Conservation (phyloP, 495 filamentous ascomycete species). For the Neurospora discreta region DNA sequence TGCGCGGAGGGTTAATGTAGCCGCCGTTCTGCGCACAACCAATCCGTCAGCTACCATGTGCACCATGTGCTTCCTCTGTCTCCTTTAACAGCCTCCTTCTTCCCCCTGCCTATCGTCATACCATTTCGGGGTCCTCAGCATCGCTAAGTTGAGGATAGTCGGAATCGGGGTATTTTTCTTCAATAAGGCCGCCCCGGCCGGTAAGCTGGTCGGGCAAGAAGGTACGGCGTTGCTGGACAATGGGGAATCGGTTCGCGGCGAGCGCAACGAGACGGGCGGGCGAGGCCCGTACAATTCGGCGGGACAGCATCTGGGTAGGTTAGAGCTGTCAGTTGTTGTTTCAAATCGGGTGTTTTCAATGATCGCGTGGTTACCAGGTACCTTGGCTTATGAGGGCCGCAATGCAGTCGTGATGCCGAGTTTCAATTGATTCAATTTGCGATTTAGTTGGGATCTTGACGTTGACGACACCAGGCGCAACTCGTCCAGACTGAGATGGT, state of each 20-base stretch:
- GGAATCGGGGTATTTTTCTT: conserved; percentile 37
- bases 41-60: conserved; percentile 9
- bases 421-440: conserved; percentile 5
- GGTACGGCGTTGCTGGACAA: conserved; percentile 36
- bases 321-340: background rate
- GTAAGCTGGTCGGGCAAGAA: conserved; percentile 35
- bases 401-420: conserved; percentile 13
- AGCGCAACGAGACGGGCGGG: conserved; percentile 41
- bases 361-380: conserved; percentile 9
- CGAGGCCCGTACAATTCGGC: conserved; percentile 44
- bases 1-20: conserved; percentile 75
- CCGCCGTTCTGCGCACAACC: conserved; percentile 62
- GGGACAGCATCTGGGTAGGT: conserved; percentile 47
- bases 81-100: background rate
- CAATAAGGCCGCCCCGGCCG: conserved; percentile 25
- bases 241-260: conserved; percentile 31
- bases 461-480: conserved; percentile 11
- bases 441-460: conserved; percentile 7
- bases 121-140: conserved; percentile 67
- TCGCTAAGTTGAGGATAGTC: conserved; percentile 47
- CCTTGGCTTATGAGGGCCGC: conserved; percentile 15
- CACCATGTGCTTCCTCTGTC: background rate
- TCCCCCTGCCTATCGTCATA: conserved; percentile 18
- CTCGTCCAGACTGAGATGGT: background rate
- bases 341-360: background rate